phyloP scores from a whole-genome alignment of 2,329 filamentous ascomycete species.

The Cyphellophora attinorum region DNA sequence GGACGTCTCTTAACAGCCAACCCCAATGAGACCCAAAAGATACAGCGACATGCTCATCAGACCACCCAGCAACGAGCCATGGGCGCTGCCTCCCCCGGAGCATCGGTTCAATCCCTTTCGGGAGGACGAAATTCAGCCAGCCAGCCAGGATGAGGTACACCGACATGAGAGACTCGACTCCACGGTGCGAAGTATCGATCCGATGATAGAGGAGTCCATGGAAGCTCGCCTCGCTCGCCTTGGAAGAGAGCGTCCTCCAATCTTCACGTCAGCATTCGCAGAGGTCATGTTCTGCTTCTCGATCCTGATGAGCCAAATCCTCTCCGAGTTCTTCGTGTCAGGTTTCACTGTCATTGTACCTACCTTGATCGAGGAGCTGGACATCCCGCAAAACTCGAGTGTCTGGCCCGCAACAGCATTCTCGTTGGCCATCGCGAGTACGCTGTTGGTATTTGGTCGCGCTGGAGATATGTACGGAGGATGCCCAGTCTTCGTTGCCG shows the following conservation, averaged over 20 bases:
- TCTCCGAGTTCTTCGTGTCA: slow-evolving; percentile 65
- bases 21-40: too few species aligned
- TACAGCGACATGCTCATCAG: background rate
- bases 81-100: background rate
- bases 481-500: slow-evolving; percentile 54
- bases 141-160: background rate
- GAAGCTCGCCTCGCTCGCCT: slow-evolving; percentile 43
- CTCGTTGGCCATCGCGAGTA: slow-evolving; percentile 38
- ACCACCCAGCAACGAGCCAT: background rate
- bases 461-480: slow-evolving; percentile 54
- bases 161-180: too few species aligned
- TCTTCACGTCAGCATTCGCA: slow-evolving; percentile 43
- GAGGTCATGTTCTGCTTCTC: slow-evolving; percentile 56
- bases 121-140: background rate
- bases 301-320: slow-evolving; percentile 53
- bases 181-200: too few species aligned
- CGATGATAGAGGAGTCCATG: slow-evolving; percentile 15
- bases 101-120: too few species aligned
- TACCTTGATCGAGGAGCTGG: slow-evolving; percentile 49
- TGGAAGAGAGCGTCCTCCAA: slow-evolving; percentile 51
- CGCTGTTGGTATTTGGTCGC: slow-evolving; percentile 45
- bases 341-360: slow-evolving; percentile 65
- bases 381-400: slow-evolving; percentile 56
- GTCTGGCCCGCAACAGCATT: slow-evolving; percentile 47
- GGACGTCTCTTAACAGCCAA: too few species aligned